A percentile compares a stretch with the other conserved stretches of the same genome.
Conservation (phyloP, 2,329 filamentous ascomycete species). For the Epichloe glyceriae region DNA sequence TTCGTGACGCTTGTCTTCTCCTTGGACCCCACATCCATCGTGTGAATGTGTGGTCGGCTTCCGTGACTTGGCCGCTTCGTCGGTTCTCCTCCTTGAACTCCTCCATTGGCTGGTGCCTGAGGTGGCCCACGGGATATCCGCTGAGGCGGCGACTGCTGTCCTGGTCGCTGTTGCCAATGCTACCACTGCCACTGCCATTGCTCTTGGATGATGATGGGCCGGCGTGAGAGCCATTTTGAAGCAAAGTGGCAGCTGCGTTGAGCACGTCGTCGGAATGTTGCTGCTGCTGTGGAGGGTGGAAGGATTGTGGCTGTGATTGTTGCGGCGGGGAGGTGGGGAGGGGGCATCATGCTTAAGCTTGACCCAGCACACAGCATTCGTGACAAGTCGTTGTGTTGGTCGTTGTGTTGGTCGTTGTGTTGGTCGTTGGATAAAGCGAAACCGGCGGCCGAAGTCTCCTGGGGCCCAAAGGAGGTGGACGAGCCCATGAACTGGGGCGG, state of each 20-base stretch:
- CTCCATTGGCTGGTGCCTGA: conserved; percentile 29
- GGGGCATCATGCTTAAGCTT: conserved; percentile 24
- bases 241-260: conserved; percentile 38
- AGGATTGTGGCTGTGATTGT: conserved; percentile 8
- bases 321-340: conserved; percentile 20
- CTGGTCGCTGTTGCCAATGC: conserved; percentile 14
- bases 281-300: conserved; percentile 9
- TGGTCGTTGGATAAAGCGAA: conserved; percentile 10
- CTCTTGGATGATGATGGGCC: neutral
- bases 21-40: conserved; percentile 27
- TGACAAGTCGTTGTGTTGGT: conserved; percentile 7
- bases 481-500: conserved; percentile 55
- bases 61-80: conserved; percentile 17
- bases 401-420: conserved; percentile 3
- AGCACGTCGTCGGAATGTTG: conserved; percentile 40
- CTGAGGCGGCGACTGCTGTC: conserved; percentile 13
- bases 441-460: conserved; percentile 15
- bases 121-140: conserved; percentile 26
- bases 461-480: conserved; percentile 48
- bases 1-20: conserved; percentile 18
- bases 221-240: conserved; percentile 28
- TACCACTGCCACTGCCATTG: conserved; percentile 7
- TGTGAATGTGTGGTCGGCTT: conserved; percentile 25
- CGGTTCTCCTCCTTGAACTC: conserved; percentile 29
- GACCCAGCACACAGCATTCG: conserved; percentile 12